A percentile compares a stretch with the other conserved stretches of the same genome.
These are phyloP conservation scores for Dactylis glomerata DNA, from an alignment of 176 grass and related monocot genomes.

Conservation along the genomic window DNA sequence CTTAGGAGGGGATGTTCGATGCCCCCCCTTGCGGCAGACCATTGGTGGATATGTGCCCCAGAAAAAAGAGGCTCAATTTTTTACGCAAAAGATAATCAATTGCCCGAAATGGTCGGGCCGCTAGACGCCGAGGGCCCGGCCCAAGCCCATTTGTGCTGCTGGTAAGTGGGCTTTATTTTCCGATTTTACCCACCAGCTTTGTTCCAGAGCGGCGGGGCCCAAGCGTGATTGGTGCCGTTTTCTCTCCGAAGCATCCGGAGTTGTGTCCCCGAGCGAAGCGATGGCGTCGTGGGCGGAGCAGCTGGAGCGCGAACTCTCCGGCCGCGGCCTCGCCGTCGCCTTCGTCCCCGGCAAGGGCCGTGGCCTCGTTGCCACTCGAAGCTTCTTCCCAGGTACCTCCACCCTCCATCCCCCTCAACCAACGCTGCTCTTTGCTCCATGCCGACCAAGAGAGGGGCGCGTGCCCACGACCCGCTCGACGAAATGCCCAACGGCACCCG, in stretches of 20 bases:
- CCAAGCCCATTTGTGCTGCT: background rate
- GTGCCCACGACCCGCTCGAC: conserved; percentile 38
- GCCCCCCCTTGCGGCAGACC: too few relatives aligned
- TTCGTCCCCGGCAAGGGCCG: conserved; percentile 60
- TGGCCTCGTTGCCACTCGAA: conserved; percentile 46
- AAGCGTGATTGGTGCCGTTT: background rate
- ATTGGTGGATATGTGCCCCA: too few relatives aligned
- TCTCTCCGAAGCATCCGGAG: background rate
- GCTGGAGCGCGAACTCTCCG: conserved; percentile 49
- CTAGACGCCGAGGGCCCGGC: background rate
- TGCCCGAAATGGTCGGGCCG: background rate
- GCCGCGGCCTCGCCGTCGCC: conserved; percentile 46
- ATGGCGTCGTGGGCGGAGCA: conserved; percentile 60
- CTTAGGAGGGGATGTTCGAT: too few relatives aligned
- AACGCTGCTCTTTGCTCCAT: background rate
- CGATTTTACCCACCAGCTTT: background rate
- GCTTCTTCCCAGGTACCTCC: conserved; percentile 55
- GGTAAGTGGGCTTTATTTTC: background rate
- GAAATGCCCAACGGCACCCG: conserved; percentile 27
- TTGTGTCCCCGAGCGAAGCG: background rate
- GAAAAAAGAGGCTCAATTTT: background rate
- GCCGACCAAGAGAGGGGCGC: background rate
- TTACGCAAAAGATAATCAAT: background rate
- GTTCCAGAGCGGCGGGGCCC: background rate
- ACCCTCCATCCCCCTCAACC: background rate